Conservation (phyloP, 257 asterid genomes). For the Plectranthus barbatus region DNA sequence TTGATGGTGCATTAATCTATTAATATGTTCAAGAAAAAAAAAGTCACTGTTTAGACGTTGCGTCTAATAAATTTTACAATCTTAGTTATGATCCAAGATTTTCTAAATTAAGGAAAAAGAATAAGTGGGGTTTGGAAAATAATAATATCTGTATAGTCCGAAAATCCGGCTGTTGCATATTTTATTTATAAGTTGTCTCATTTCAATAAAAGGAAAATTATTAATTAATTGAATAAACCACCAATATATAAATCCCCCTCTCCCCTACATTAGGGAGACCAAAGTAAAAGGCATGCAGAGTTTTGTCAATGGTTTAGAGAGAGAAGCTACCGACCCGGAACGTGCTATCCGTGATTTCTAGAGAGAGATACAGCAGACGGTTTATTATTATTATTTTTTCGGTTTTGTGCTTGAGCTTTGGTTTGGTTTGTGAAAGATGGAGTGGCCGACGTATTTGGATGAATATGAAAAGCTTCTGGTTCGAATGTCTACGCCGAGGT, state of each 20-base stretch:
- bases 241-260: constrained; percentile 17
- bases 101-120: background rate
- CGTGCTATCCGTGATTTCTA: background rate
- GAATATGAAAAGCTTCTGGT: constrained; percentile 86
- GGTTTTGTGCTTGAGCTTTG: background rate
- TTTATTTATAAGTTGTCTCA: background rate
- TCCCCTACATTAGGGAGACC: background rate
- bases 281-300: constrained; percentile 17
- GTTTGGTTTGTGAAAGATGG: constrained; percentile 29
- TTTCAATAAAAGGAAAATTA: background rate
- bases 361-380: constrained; percentile 14
- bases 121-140: background rate
- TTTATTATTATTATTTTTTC: background rate
- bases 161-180: constrained; percentile 6
- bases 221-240: background rate
- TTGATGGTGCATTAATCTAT: no score
- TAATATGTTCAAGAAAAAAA: no score
- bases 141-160: constrained; percentile 3
- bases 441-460: constrained; percentile 71
- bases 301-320: constrained; percentile 22
- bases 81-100: background rate
- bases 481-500: constrained; percentile 95
- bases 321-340: constrained; percentile 4
- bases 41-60: no score
- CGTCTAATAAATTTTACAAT: no score